Evolutionary conservation across 1,284 basidiomycete genomes (phyloP).

Genomic region (Apiotrichum laibachii): DNA sequence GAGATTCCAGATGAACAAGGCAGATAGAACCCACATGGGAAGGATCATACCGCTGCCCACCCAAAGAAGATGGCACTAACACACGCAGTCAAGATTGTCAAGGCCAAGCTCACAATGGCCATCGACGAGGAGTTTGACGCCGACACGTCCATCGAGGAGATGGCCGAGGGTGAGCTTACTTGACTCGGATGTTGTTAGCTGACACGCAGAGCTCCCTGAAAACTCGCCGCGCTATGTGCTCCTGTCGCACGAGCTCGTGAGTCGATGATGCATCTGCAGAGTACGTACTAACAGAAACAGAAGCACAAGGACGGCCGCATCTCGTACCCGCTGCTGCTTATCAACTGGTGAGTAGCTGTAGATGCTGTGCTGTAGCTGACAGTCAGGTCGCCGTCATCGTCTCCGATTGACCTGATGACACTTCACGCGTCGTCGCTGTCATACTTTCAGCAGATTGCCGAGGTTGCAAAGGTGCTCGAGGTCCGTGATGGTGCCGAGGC

Average conservation of each 20-base stretch:
- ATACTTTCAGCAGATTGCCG: slow-evolving; percentile 67
- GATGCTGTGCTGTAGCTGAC: slow-evolving; percentile 9
- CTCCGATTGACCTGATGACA: slow-evolving; percentile 72
- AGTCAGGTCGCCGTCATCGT: slow-evolving; percentile 60
- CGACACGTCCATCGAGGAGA: slow-evolving; percentile 69
- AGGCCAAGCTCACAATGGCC: slow-evolving; percentile 70
- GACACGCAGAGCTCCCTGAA: slow-evolving; percentile 73
- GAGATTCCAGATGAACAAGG: too few relatives aligned
- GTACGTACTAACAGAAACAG: slow-evolving; percentile 25
- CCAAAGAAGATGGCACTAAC: too few relatives aligned
- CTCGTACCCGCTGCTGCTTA: slow-evolving; percentile 75
- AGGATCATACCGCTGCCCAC: too few relatives aligned
- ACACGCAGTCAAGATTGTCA: slow-evolving; percentile 73
- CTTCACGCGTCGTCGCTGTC: slow-evolving; percentile 77
- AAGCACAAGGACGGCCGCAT: slow-evolving; percentile 77
- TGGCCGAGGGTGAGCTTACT: slow-evolving; percentile 66
- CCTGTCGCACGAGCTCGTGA: slow-evolving; percentile 70
- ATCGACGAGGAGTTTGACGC: slow-evolving; percentile 72
- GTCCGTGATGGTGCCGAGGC: slow-evolving; percentile 74
- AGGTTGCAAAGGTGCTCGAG: slow-evolving; percentile 62
- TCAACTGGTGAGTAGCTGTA: slow-evolving; percentile 66
- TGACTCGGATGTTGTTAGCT: background rate
- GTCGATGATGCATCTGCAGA: slow-evolving; percentile 10
- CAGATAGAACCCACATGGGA: too few relatives aligned
- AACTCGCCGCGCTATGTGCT: slow-evolving; percentile 84